Conservation (phyloP, 2,329 filamentous ascomycete species). For the Colletotrichum gigasporum region DNA sequence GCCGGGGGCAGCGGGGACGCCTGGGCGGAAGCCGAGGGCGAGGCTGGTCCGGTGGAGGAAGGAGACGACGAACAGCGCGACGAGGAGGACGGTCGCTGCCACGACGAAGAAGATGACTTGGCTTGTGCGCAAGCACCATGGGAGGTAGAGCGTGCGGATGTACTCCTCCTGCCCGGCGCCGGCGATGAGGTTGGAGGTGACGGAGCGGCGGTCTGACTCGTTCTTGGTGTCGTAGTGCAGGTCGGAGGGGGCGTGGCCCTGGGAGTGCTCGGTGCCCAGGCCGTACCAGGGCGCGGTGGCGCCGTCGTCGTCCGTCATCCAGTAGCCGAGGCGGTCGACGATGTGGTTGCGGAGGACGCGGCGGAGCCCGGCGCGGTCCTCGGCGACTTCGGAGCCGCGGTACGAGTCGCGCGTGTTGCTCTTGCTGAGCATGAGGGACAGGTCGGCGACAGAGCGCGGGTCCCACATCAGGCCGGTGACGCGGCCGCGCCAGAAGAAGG, state of each 20-base stretch:
- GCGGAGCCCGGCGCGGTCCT: slow-evolving; percentile 60
- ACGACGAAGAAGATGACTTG: slow-evolving; percentile 73
- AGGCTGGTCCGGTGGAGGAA: slow-evolving; percentile 78
- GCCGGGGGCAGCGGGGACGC: slow-evolving; percentile 67
- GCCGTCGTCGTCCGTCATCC: slow-evolving; percentile 72
- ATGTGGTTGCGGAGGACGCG: slow-evolving; percentile 64
- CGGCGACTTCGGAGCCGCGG: slow-evolving; percentile 71
- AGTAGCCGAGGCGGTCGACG: slow-evolving; percentile 84
- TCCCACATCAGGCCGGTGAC: slow-evolving; percentile 88
- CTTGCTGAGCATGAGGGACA: slow-evolving; percentile 79
- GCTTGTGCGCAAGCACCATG: slow-evolving; percentile 77
- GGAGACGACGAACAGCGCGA: slow-evolving; percentile 79
- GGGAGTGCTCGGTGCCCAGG: slow-evolving; percentile 69
- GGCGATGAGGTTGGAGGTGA: slow-evolving; percentile 39
- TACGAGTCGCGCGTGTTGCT: slow-evolving; percentile 83
- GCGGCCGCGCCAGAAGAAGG: slow-evolving; percentile 71
- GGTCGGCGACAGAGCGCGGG: slow-evolving; percentile 80
- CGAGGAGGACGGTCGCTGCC: slow-evolving; percentile 67
- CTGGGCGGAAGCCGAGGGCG: slow-evolving; percentile 75
- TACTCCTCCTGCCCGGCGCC: slow-evolving; percentile 57
- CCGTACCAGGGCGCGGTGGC: slow-evolving; percentile 85
- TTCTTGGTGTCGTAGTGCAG: slow-evolving; percentile 31
- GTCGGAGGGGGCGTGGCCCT: slow-evolving; percentile 31
- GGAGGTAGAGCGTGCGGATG: slow-evolving; percentile 71
- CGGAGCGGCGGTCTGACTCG: slow-evolving; percentile 37